Evolutionary conservation across 257 asterid genomes (phyloP), one percentile per base, ranked within the genome.

Genomic region (Sherardia arvensis): DNA sequence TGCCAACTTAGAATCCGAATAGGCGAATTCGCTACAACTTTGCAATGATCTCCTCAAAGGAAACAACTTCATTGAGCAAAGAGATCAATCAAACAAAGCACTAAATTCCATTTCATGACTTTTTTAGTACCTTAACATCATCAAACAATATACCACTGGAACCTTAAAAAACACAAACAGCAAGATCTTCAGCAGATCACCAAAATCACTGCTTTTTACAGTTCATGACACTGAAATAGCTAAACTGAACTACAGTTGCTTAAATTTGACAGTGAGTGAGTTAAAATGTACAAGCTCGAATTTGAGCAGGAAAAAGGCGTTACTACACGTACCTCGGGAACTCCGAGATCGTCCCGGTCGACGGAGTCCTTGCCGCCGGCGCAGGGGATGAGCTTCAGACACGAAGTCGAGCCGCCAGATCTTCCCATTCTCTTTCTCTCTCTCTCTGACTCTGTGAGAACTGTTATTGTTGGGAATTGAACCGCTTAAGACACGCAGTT

Each of bases 351-450:
- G 34, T 73, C 74, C 25, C 70, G 57, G 29, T 64, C 78, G 51
- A 68, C 71, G 45, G 78, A 64, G 29, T 68, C 78, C 12, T 60
- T 29, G 63, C 62, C 28, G 57, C 67, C 63, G 55, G 62, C 75
- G 47, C 75, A 92, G 73, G 87, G 23, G 69, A 92, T 78, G 82
- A 89, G 83, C 85, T 87, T 87, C 68, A 92, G 84, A 81, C 99
- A 92, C 15, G 95, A 79, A 8, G 83, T 57, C 26, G 83, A 73
- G 53, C 81, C 73, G 53, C 81, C 65, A 18, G 97, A 80, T 82
- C 82, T 87, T 23, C 82, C 97, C 97, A 90, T 90, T 34, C 20
- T 26, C 26, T 29, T 51, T 25, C 26, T 61, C 58, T 40, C 43
- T n/a, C 66, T 45, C 59, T 11, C 57, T 43, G 20, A 33, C 4